Percentiles rank a stretch among this genome's conserved stretches.
Evolutionary conservation across 2,329 filamentous ascomycete genomes (phyloP).

Genomic region (Grosmannia serpens): DNA sequence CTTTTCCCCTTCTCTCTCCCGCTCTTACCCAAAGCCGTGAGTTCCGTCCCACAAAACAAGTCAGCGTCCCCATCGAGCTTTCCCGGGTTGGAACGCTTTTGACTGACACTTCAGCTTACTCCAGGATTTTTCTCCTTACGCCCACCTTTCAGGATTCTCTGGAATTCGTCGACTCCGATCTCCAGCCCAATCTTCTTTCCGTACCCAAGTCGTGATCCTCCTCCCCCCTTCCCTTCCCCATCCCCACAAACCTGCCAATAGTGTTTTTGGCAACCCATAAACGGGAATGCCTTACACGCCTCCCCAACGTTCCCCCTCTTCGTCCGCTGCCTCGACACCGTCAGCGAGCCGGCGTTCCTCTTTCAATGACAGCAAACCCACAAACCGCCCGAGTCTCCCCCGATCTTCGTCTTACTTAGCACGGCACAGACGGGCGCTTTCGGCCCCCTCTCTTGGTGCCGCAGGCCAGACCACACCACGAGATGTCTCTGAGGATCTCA

Average conservation of each 20-base stretch:
- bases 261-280: slow-evolving; percentile 14
- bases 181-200: background rate
- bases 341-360: slow-evolving; percentile 48
- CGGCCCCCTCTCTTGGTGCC: slow-evolving; percentile 24
- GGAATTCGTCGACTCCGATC: background rate
- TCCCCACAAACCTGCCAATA: background rate
- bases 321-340: slow-evolving; percentile 46
- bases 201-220: background rate
- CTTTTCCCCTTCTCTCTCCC: background rate
- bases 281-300: slow-evolving; percentile 79
- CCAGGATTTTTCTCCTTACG: background rate
- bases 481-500: slow-evolving; percentile 38
- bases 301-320: slow-evolving; percentile 54
- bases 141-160: background rate
- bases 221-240: background rate
- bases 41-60: background rate
- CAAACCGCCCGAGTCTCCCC: slow-evolving; percentile 42
- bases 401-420: slow-evolving; percentile 55
- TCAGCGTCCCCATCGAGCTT: background rate
- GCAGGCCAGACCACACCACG: slow-evolving; percentile 33
- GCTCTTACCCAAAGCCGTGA: background rate
- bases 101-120: background rate
- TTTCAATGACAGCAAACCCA: slow-evolving; percentile 27
- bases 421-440: slow-evolving; percentile 49
- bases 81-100: too few species aligned